Evolutionary conservation across 202 grass and related monocot genomes (phyloP).

Genomic region (Brachypodium distachyon): DNA sequence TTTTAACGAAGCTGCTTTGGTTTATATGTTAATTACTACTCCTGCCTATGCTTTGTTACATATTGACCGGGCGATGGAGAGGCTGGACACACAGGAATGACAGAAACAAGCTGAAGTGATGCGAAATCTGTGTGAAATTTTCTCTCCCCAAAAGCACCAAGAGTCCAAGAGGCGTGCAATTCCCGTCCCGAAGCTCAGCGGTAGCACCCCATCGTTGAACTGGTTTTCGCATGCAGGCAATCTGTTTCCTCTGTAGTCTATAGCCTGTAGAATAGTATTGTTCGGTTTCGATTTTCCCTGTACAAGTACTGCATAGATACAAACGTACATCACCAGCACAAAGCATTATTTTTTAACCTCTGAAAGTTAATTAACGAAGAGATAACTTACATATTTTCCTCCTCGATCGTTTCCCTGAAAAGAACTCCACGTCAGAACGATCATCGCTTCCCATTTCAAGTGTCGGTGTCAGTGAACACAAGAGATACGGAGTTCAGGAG

Average conservation of each 20-base stretch:
- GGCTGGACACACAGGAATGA: background rate
- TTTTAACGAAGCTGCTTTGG: background rate
- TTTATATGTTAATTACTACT: background rate
- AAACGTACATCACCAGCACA: background rate
- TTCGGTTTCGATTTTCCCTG: conserved; percentile 24
- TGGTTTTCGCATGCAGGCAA: background rate
- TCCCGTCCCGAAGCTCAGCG: background rate
- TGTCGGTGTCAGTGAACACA: background rate
- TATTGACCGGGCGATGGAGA: background rate
- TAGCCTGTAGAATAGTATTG: background rate
- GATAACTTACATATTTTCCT: background rate
- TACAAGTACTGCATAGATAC: background rate
- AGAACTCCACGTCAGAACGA: background rate
- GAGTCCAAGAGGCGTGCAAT: background rate
- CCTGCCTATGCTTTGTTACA: background rate
- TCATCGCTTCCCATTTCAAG: background rate
- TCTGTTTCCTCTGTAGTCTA: background rate
- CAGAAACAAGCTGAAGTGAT: background rate
- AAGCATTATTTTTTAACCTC: background rate
- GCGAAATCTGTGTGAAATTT: background rate
- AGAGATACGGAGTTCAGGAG: background rate
- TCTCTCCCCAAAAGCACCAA: background rate
- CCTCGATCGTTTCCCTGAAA: background rate
- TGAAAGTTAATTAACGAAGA: background rate
- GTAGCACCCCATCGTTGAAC: background rate